Conservation (phyloP, 495 filamentous ascomycete species). For the Podospora tetraspora region DNA sequence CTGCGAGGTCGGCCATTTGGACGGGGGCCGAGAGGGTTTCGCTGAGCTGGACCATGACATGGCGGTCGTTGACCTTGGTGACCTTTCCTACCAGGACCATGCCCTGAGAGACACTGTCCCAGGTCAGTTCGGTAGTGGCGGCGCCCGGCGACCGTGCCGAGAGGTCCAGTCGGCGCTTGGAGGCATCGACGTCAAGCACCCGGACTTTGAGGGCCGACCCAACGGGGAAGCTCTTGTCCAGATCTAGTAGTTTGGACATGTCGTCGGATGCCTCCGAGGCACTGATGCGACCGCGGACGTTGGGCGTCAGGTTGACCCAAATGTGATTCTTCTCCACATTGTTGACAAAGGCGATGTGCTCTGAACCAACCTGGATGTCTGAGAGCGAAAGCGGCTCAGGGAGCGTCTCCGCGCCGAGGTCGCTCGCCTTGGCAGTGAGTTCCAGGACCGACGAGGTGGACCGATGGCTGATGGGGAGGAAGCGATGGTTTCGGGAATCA, state of each 20-base stretch:
- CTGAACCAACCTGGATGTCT: slow-evolving; percentile 64
- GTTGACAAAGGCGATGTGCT: slow-evolving; percentile 79
- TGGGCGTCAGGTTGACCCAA: slow-evolving; percentile 90
- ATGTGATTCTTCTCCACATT: slow-evolving; percentile 69
- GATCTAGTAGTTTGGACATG: slow-evolving; percentile 63
- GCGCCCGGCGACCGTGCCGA: slow-evolving; percentile 58
- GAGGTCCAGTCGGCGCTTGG: slow-evolving; percentile 72
- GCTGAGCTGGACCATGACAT: slow-evolving; percentile 78
- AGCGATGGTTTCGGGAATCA: slow-evolving; percentile 83
- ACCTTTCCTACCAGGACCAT: slow-evolving; percentile 79
- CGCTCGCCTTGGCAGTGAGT: slow-evolving; percentile 74
- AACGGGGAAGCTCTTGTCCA: slow-evolving; percentile 79
- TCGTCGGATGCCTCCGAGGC: slow-evolving; percentile 83
- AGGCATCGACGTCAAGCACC: slow-evolving; percentile 68
- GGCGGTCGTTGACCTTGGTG: slow-evolving; percentile 77
- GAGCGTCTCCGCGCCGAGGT: slow-evolving; percentile 42
- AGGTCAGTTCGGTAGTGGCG: slow-evolving; percentile 49
- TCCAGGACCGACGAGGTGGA: slow-evolving; percentile 78
- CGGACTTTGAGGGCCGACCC: slow-evolving; percentile 77
- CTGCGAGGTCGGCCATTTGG: slow-evolving; percentile 69
- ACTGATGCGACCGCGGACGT: slow-evolving; percentile 75
- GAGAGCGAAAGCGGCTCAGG: slow-evolving; percentile 61
- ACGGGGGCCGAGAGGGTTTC: slow-evolving; percentile 68
- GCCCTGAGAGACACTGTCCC: slow-evolving; percentile 63
- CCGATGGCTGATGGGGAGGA: slow-evolving; percentile 84